phyloP scores from a whole-genome alignment of 805 yeast genomes.

The Maudiozyma serrabonitensis region DNA sequence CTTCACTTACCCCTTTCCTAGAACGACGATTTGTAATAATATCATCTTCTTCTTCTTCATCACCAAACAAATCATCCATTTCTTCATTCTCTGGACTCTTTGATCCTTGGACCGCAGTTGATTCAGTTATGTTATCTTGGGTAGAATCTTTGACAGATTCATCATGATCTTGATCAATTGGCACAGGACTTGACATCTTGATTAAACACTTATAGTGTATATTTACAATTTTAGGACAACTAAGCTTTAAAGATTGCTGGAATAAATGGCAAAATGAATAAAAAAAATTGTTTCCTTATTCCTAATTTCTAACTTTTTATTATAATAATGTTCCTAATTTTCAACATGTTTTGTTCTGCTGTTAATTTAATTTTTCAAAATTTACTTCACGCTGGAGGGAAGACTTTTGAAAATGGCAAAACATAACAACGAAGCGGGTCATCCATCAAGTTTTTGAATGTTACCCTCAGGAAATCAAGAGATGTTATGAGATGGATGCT shows the following conservation, averaged over 20 bases:
- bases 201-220: not conserved
- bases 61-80: conserved; percentile 36
- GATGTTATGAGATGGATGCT: no score
- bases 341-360: no score
- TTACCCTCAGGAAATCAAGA: not conserved
- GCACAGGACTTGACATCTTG: not conserved
- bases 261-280: no score
- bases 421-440: no score
- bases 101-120: conserved; percentile 1
- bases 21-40: not conserved
- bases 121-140: conserved; percentile 1
- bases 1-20: conserved; percentile 4
- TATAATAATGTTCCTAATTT: no score
- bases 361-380: no score
- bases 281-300: no score
- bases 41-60: conserved; percentile 25
- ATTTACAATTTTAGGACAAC: not conserved
- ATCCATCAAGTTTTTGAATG: not conserved
- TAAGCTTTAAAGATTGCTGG: not conserved
- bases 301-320: no score
- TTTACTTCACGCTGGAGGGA: no score
- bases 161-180: not conserved
- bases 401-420: no score
- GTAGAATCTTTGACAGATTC: not conserved
- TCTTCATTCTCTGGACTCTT: conserved; percentile 28